These are phyloP conservation scores for Nicotiana rustica DNA, from an alignment of 305 asterid species.

Conservation along the genomic window DNA sequence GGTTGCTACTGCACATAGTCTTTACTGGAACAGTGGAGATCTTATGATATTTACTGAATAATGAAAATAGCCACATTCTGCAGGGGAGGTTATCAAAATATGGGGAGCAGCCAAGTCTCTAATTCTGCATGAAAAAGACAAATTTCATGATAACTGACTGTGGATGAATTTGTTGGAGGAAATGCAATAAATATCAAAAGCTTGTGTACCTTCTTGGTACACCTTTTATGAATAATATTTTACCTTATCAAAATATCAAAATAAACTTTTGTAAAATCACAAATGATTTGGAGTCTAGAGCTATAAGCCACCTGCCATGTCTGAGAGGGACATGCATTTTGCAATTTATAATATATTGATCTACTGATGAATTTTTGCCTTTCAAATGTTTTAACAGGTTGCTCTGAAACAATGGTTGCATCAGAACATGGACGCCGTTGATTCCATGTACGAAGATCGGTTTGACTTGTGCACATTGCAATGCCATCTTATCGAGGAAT, in stretches of 20 bases:
- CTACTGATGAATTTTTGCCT: conserved; percentile 8
- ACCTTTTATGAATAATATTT: no score
- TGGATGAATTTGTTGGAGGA: neutral
- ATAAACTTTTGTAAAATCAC: conserved; percentile 14
- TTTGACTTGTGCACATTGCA: conserved; percentile 80
- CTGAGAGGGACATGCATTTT: conserved; percentile 10
- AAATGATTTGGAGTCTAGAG: neutral
- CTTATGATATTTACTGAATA: no score
- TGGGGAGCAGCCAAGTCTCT: neutral
- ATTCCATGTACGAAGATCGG: conserved; percentile 92
- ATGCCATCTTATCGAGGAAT: conserved; percentile 54
- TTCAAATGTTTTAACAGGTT: conserved; percentile 58
- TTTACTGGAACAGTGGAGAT: no score
- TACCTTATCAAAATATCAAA: neutral
- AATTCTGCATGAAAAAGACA: neutral
- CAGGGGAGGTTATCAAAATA: neutral
- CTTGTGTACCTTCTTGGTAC: neutral
- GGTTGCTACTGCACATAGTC: no score
- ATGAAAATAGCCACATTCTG: neutral
- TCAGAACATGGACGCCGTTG: conserved; percentile 92
- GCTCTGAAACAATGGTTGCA: conserved; percentile 89
- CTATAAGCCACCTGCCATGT: neutral
- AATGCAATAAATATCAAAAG: neutral
- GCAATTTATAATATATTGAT: conserved; percentile 21
- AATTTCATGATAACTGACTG: neutral